A percentile compares a stretch with the other conserved stretches of the same genome.
These are phyloP conservation scores for Pugionium dolabratum DNA, from an alignment of 345 rosid species.

Conservation along the genomic window DNA sequence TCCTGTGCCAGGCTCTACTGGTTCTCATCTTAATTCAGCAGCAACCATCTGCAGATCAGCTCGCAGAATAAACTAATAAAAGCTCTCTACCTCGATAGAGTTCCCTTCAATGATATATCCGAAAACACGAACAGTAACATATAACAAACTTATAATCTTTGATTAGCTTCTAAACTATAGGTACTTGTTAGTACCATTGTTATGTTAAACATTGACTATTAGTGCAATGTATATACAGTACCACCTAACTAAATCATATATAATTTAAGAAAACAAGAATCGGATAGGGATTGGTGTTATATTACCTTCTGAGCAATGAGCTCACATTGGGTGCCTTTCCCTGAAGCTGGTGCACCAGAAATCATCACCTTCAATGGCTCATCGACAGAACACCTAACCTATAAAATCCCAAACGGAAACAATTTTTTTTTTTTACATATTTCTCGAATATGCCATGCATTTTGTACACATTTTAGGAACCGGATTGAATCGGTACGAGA, in stretches of 20 bases:
- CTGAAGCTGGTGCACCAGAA: conserved; percentile 91
- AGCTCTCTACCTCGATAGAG: no score
- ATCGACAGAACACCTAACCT: conserved; percentile 51
- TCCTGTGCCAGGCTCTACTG: no score
- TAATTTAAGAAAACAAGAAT: not conserved
- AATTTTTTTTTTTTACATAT: not conserved
- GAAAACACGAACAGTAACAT: no score
- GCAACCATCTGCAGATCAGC: no score
- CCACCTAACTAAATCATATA: not conserved
- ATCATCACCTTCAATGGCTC: conserved; percentile 89
- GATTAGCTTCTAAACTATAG: not conserved
- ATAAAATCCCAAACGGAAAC: conserved; percentile 41
- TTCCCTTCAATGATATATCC: no score
- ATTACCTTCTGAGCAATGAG: conserved; percentile 73
- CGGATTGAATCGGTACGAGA: not conserved
- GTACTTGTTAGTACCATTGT: not conserved
- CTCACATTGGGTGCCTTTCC: conserved; percentile 94
- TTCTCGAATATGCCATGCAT: not conserved
- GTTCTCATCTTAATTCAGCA: no score
- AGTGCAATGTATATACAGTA: not conserved
- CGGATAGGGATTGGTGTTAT: not conserved
- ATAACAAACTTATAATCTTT: not conserved
- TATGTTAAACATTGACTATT: not conserved
- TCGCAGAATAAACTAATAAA: no score
- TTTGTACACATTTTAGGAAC: not conserved